A percentile compares a stretch with the other conserved stretches of the same genome.
These are phyloP conservation scores for Calonectria montana DNA, from an alignment of 2,329 filamentous ascomycete species.

Conservation along the genomic window DNA sequence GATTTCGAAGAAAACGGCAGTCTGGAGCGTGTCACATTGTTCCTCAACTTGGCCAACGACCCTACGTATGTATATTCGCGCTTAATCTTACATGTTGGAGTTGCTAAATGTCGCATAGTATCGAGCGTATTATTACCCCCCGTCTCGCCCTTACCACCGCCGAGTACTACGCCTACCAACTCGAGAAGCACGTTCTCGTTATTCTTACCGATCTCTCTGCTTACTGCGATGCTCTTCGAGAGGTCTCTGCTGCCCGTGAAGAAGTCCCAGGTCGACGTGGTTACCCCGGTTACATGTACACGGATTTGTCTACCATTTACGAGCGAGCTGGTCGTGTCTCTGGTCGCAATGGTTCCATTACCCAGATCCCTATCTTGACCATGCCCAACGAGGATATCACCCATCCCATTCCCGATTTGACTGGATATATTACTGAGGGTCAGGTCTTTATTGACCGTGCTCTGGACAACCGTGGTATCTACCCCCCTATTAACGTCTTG, in stretches of 20 bases:
- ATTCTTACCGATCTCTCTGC: constrained; percentile 98
- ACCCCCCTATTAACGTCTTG: constrained; percentile 98
- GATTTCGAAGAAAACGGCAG: constrained; percentile 99
- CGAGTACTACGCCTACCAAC: constrained; percentile 99
- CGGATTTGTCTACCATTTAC: constrained; percentile 99
- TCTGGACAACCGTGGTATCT: constrained; percentile 95
- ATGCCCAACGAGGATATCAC: constrained; percentile 99
- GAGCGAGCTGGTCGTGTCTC: constrained; percentile 98
- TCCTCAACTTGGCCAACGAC: constrained; percentile 99
- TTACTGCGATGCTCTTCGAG: constrained; percentile 98
- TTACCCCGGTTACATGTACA: constrained; percentile 99
- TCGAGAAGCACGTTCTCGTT: constrained; percentile 99
- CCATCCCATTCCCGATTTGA: constrained; percentile 98
- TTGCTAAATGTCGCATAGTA: constrained; percentile 63
- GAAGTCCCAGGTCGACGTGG: constrained; percentile 99
- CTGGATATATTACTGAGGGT: constrained; percentile 98
- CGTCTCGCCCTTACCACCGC: constrained; percentile 97
- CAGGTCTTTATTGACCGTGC: constrained; percentile 98
- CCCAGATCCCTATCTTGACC: constrained; percentile 97
- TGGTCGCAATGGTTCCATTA: constrained; percentile 97
- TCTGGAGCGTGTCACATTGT: constrained; percentile 95
- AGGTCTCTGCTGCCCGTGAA: constrained; percentile 97
- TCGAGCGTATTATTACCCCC: constrained; percentile 99
- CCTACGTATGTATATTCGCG: constrained; percentile 80
- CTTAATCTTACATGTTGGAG: not conserved